Conservation (phyloP, 176 grass and related monocot species). For the Oryza brachyantha region DNA sequence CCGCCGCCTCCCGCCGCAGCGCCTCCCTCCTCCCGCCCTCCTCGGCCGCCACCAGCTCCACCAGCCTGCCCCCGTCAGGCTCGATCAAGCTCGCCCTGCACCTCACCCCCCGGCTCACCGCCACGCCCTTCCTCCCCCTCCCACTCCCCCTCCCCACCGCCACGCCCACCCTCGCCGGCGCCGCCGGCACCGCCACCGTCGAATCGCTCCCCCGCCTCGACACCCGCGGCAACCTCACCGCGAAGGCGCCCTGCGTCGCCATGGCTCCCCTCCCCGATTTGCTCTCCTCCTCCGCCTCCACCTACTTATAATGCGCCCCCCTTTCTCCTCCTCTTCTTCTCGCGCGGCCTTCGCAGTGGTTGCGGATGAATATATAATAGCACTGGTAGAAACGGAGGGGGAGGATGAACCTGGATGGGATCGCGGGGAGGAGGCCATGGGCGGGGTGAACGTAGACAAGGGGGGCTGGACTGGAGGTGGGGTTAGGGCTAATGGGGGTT, state of each 20-base stretch:
- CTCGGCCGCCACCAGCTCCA: conserved; percentile 70
- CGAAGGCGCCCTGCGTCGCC: conserved; percentile 48
- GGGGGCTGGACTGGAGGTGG: conserved; percentile 2
- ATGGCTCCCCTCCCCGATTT: conserved; percentile 26
- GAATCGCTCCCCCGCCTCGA: background rate
- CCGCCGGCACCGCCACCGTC: background rate
- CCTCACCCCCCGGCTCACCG: conserved; percentile 13
- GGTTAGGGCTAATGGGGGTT: conserved; percentile 15
- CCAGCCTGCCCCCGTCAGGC: conserved; percentile 80
- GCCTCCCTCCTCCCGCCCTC: conserved; percentile 46
- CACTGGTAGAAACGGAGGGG: too few relatives aligned
- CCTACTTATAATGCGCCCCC: conserved; percentile 29
- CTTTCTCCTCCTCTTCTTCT: background rate
- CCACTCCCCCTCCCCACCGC: background rate
- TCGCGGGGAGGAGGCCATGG: conserved; percentile 23
- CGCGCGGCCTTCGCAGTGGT: conserved; percentile 21
- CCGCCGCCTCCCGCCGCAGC: conserved; percentile 60
- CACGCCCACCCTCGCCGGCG: conserved; percentile 4
- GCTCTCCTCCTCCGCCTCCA: background rate
- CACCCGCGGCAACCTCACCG: conserved; percentile 33
- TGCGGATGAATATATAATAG: background rate
- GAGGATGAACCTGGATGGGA: conserved; percentile 50
- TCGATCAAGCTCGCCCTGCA: conserved; percentile 66
- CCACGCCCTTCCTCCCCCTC: background rate
- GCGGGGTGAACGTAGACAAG: conserved; percentile 26